Percentiles rank a stretch among this genome's conserved stretches.
Evolutionary conservation across 441 rosid genomes (phyloP).

Genomic region (California macrophylla): DNA sequence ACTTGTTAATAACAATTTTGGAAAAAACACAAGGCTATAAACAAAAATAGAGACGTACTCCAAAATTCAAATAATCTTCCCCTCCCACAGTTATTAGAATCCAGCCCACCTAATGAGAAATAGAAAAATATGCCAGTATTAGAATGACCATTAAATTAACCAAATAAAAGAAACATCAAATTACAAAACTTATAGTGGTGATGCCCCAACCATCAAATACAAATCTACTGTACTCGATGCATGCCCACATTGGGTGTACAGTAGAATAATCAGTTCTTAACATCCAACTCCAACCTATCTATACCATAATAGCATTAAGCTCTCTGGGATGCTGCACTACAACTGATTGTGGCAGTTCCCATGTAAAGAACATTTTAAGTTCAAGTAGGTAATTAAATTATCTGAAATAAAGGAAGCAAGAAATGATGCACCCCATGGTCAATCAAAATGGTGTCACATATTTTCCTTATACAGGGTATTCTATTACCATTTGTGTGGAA

Average conservation of each 20-base stretch:
- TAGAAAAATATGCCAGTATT: constrained; percentile 3
- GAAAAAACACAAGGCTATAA: constrained; percentile 5
- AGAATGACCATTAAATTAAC: constrained; percentile 11
- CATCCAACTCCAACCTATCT: neutral
- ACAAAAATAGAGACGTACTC: constrained; percentile 40
- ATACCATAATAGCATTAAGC: neutral
- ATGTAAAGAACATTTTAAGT: neutral
- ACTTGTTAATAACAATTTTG: neutral
- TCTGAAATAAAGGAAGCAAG: neutral
- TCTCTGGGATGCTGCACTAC: neutral
- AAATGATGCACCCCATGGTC: neutral
- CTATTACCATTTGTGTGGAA: neutral
- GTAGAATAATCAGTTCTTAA: neutral
- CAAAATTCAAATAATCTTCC: constrained; percentile 49
- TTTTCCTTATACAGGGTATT: neutral
- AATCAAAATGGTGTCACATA: neutral
- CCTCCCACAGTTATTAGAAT: constrained; percentile 30
- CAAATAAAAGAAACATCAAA: neutral
- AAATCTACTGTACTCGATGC: too few relatives aligned
- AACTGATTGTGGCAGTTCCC: neutral
- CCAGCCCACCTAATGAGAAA: constrained; percentile 41
- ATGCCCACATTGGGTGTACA: neutral
- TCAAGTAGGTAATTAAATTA: neutral
- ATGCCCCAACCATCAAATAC: too few relatives aligned
- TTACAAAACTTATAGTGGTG: neutral